These are phyloP conservation scores for Camellia sinensis DNA, from an alignment of 148 eudicot genomes.

Conservation along the genomic window DNA sequence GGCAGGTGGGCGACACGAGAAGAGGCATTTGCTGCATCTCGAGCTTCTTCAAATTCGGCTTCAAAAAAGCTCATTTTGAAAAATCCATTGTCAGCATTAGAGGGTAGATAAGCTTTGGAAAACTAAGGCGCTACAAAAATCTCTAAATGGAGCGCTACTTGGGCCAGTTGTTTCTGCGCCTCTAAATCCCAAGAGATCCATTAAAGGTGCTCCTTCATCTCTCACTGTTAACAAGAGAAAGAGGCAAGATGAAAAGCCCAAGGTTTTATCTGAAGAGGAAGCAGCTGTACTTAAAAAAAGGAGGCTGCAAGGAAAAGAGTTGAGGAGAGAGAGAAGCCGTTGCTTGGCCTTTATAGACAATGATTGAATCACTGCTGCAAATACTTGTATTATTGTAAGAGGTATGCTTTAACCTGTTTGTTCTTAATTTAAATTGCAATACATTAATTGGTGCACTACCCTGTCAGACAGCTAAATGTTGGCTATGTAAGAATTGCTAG, in stretches of 20 bases:
- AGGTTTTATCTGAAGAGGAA: slow-evolving; percentile 54
- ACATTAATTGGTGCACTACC: neutral
- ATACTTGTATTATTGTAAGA: neutral
- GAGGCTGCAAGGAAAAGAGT: slow-evolving; percentile 96
- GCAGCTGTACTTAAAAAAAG: slow-evolving; percentile 81
- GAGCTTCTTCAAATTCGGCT: slow-evolving; percentile 27
- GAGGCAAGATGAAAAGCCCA: slow-evolving; percentile 48
- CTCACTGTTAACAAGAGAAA: slow-evolving; percentile 61
- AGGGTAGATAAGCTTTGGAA: slow-evolving; percentile 16
- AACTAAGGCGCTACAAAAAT: slow-evolving; percentile 17
- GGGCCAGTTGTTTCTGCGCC: slow-evolving; percentile 39
- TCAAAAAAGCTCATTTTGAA: slow-evolving; percentile 23
- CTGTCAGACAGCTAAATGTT: neutral
- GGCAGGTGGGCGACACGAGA: slow-evolving; percentile 94
- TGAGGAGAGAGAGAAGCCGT: slow-evolving; percentile 67
- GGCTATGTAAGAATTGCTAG: neutral
- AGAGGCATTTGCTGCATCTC: slow-evolving; percentile 68
- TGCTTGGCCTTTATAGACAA: slow-evolving; percentile 78
- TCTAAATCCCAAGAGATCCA: slow-evolving; percentile 43
- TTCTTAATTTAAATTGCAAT: neutral
- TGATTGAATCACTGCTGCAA: slow-evolving; percentile 23
- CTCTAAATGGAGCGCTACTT: slow-evolving; percentile 29
- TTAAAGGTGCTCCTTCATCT: slow-evolving; percentile 50
- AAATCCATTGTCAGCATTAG: slow-evolving; percentile 24
- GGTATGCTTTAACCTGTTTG: neutral